Percentiles rank a stretch among this genome's conserved stretches.
phyloP scores from a whole-genome alignment of 305 asterid genomes.

The Fraxinus latifolia region DNA sequence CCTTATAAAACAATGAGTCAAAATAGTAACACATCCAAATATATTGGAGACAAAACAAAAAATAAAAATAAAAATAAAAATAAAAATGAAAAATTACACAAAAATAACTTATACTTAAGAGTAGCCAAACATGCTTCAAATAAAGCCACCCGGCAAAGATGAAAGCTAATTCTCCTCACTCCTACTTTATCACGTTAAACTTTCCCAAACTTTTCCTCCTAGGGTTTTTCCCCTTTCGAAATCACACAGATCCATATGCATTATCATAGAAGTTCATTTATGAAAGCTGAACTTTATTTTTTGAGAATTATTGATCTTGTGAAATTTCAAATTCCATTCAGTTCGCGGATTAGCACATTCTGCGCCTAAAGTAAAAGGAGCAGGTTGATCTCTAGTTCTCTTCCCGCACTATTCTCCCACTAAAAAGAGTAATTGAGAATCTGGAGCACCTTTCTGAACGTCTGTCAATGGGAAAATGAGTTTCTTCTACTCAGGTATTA shows the following conservation, averaged over 20 bases:
- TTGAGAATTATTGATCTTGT: neutral
- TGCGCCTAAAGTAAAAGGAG: neutral
- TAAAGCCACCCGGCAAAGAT: neutral
- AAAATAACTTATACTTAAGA: neutral
- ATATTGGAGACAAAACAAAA: no score
- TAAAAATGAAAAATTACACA: neutral
- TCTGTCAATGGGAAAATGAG: neutral
- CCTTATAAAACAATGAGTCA: neutral
- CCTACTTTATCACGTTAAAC: neutral
- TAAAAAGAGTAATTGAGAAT: neutral
- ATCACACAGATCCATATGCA: neutral
- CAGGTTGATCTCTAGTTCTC: neutral
- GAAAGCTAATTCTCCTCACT: neutral
- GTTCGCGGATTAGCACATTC: neutral
- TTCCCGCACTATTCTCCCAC: neutral
- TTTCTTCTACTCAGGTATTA: neutral
- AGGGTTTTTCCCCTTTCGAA: neutral
- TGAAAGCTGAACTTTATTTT: neutral
- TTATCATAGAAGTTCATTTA: neutral
- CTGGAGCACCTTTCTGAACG: neutral
- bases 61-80: no score
- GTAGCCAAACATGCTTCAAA: neutral
- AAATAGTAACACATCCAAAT: neutral
- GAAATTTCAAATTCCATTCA: neutral
- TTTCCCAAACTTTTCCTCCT: neutral